Percentiles rank a stretch among this genome's conserved stretches.
Conservation (phyloP, 164 flowering plant species). For the Kalanchoe fedtschenkoi region DNA sequence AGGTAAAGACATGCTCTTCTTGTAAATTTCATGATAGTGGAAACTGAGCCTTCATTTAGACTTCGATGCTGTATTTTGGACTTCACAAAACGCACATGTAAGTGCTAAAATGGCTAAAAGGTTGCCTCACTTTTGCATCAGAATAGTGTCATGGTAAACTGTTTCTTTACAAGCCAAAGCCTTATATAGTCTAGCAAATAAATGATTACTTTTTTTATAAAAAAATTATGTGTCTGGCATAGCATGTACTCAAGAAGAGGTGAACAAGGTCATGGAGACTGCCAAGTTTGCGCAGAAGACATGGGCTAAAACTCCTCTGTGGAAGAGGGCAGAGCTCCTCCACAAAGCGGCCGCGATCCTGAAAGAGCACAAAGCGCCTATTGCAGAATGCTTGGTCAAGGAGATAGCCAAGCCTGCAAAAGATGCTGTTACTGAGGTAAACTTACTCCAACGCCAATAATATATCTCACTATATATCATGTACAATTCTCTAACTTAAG, state of each 20-base stretch:
- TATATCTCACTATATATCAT: neutral
- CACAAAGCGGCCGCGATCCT: slow-evolving; percentile 94
- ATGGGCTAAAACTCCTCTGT: slow-evolving; percentile 94
- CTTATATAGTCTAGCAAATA: neutral
- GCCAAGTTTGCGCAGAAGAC: slow-evolving; percentile 73
- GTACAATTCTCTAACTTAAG: neutral
- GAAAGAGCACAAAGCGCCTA: slow-evolving; percentile 79
- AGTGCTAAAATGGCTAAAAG: no score
- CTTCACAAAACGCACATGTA: no score
- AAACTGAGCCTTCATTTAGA: neutral
- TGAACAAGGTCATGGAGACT: slow-evolving; percentile 76
- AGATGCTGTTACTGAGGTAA: slow-evolving; percentile 93
- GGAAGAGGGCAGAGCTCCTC: slow-evolving; percentile 98
- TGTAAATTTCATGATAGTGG: neutral
- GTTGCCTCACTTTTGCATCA: no score
- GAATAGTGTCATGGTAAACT: no score
- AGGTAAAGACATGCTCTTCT: slow-evolving; percentile 30
- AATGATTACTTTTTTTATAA: neutral
- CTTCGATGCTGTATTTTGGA: neutral
- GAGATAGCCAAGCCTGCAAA: slow-evolving; percentile 98
- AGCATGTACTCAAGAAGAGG: slow-evolving; percentile 99
- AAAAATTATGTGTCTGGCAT: slow-evolving; percentile 2
- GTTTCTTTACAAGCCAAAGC: neutral
- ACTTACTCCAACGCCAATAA: no score
- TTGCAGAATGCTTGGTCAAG: slow-evolving; percentile 87